These are phyloP conservation scores for Mycena albidolilacea DNA, from an alignment of 768 basidiomycete species.

Conservation along the genomic window DNA sequence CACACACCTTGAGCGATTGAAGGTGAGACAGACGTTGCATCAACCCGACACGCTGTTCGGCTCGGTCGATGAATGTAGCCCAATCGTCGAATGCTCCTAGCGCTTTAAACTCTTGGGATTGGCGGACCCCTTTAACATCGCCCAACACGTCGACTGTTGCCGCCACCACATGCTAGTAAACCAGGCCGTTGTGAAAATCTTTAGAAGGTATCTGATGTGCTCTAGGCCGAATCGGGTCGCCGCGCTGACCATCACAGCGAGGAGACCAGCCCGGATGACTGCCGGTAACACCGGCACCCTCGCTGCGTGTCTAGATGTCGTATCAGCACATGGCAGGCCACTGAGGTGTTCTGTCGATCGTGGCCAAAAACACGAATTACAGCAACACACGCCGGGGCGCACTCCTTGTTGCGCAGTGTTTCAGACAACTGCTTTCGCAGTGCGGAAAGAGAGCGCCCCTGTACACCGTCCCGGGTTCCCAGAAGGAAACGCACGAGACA, in stretches of 20 bases:
- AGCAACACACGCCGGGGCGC: too few species aligned
- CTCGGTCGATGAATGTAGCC: background rate
- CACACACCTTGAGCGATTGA: background rate
- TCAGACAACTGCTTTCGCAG: too few species aligned
- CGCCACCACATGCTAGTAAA: constrained; percentile 1
- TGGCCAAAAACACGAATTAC: too few species aligned
- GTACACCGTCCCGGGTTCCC: too few species aligned
- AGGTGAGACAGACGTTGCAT: background rate
- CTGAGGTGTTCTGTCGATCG: too few species aligned
- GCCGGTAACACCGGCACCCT: too few species aligned
- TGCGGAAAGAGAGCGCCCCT: too few species aligned
- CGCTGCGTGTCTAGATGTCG: too few species aligned
- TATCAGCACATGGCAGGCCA: too few species aligned
- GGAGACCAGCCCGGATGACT: background rate
- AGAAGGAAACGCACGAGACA: too few species aligned
- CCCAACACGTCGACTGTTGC: background rate
- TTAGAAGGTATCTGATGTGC: background rate
- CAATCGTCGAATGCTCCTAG: background rate
- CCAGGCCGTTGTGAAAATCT: background rate
- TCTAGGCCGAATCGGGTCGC: background rate
- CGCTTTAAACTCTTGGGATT: background rate
- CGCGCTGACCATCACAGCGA: background rate
- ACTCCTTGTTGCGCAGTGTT: too few species aligned
- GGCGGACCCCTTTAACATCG: background rate
- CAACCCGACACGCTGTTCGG: background rate